A percentile compares a stretch with the other conserved stretches of the same genome.
Conservation (phyloP, 345 rosid species). For the Pugionium cornutum region DNA sequence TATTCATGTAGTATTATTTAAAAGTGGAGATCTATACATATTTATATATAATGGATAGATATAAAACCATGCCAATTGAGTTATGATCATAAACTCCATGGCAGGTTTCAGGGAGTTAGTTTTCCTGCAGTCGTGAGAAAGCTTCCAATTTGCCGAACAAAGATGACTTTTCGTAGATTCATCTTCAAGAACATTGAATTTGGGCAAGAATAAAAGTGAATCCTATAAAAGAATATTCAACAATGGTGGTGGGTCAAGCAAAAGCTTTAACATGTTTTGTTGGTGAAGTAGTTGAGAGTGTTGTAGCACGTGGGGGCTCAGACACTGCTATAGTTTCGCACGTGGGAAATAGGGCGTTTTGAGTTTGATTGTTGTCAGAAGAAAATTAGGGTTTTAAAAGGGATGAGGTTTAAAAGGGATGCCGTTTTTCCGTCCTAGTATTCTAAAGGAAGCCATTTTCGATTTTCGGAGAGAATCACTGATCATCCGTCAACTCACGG, state of each 20-base stretch:
- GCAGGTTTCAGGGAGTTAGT: no score
- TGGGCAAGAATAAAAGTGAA: not conserved
- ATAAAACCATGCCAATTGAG: no score
- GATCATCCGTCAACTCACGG: not conserved
- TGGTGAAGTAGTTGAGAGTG: conserved; percentile 34
- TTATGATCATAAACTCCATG: no score
- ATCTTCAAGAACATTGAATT: no score
- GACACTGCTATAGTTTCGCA: conserved; percentile 8
- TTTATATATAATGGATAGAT: no score
- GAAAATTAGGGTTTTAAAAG: conserved; percentile 24
- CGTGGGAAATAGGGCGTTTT: conserved; percentile 32
- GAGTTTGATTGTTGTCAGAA: not conserved
- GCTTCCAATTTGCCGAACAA: not conserved
- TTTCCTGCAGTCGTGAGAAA: no score
- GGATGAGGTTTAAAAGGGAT: no score
- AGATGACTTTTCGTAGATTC: no score
- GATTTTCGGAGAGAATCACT: conserved; percentile 1
- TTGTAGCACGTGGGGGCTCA: conserved; percentile 23
- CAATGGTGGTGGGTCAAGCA: conserved; percentile 23
- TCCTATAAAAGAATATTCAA: conserved; percentile 13
- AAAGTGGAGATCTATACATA: no score
- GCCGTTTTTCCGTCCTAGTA: not conserved
- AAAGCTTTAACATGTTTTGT: not conserved
- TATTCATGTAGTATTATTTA: no score
- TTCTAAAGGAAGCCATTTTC: not conserved